A percentile compares a stretch with the other conserved stretches of the same genome.
These are phyloP conservation scores for Casuarina glauca DNA, from an alignment of 306 rosid genomes.

Conservation along the genomic window DNA sequence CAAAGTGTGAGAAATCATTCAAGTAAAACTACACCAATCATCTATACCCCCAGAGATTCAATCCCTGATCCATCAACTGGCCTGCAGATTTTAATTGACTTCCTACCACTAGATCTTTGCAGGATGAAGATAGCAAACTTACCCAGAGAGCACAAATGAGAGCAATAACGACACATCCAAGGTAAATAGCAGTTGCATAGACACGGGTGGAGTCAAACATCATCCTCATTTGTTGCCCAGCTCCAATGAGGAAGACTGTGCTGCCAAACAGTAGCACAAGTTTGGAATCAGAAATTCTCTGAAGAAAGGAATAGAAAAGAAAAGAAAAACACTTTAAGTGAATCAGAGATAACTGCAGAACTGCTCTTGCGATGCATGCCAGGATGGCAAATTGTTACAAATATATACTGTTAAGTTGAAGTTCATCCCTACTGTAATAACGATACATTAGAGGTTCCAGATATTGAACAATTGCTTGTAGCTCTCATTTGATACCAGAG, in stretches of 20 bases:
- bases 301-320: neutral
- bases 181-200: constrained; percentile 77
- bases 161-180: constrained; percentile 82
- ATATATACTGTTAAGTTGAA: neutral
- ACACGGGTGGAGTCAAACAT: constrained; percentile 86
- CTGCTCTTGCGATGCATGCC: neutral
- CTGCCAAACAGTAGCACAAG: constrained; percentile 60
- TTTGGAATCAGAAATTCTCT: constrained; percentile 20
- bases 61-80: neutral
- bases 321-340: neutral
- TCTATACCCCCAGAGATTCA: neutral
- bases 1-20: neutral
- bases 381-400: neutral
- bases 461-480: neutral
- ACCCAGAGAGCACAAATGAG: constrained; percentile 93
- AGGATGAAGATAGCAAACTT: constrained; percentile 27
- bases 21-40: neutral
- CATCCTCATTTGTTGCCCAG: constrained; percentile 65
- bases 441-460: neutral
- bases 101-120: neutral
- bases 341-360: constrained; percentile 22
- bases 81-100: neutral
- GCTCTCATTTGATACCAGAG: too few relatives aligned
- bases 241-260: constrained; percentile 93
- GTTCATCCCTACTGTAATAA: neutral